A percentile compares a stretch with the other conserved stretches of the same genome.
phyloP scores from a whole-genome alignment of 2,329 filamentous ascomycete genomes.

The Fusarium subtropicale region DNA sequence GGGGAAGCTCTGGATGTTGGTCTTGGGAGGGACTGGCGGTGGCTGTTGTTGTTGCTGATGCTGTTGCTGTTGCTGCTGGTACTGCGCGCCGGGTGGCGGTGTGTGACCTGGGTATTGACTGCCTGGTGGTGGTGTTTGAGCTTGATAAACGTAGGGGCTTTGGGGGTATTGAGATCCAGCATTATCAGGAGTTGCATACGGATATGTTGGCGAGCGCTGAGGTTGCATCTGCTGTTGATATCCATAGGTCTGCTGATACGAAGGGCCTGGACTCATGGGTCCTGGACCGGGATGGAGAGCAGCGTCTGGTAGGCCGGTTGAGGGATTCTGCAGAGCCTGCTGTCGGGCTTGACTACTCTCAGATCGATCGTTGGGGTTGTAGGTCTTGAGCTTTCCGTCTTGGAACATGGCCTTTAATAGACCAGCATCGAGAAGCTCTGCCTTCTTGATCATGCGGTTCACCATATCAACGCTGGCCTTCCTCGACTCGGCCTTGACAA shows the following conservation, averaged over 20 bases:
- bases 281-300: neutral
- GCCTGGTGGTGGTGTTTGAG: slow-evolving; percentile 37
- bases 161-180: slow-evolving; percentile 34
- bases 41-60: slow-evolving; percentile 20
- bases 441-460: slow-evolving; percentile 76
- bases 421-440: slow-evolving; percentile 74
- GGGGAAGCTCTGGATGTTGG: slow-evolving; percentile 42
- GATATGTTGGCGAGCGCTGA: slow-evolving; percentile 45
- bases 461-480: slow-evolving; percentile 76
- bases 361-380: slow-evolving; percentile 65
- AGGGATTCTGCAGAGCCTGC: slow-evolving; percentile 55
- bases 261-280: slow-evolving; percentile 31
- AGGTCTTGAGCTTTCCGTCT: slow-evolving; percentile 70
- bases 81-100: slow-evolving; percentile 33
- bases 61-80: slow-evolving; percentile 32
- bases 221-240: slow-evolving; percentile 37
- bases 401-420: slow-evolving; percentile 75
- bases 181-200: slow-evolving; percentile 32
- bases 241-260: slow-evolving; percentile 44
- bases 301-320: slow-evolving; percentile 20
- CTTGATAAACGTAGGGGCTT: slow-evolving; percentile 37
- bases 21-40: slow-evolving; percentile 45
- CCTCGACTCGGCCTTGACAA: slow-evolving; percentile 75
- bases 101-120: slow-evolving; percentile 32
- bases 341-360: slow-evolving; percentile 37